These are phyloP conservation scores for Hirsutella minnesotensis DNA, from an alignment of 2,329 filamentous ascomycete genomes.

Conservation along the genomic window DNA sequence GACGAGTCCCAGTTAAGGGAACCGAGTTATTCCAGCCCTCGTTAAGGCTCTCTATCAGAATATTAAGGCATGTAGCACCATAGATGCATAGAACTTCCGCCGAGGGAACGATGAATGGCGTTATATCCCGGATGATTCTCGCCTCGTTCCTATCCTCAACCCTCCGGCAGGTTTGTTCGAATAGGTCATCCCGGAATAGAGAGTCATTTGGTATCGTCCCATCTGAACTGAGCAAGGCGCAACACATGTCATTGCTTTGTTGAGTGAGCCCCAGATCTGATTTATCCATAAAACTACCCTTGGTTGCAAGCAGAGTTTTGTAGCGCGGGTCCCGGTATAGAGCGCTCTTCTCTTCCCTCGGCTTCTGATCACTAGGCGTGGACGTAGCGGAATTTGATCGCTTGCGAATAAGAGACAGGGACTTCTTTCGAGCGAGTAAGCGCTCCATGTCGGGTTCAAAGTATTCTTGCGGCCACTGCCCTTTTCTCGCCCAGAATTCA, in stretches of 20 bases:
- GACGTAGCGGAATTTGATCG: not conserved
- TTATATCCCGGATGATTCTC: conserved; percentile 24
- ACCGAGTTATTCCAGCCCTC: conserved; percentile 28
- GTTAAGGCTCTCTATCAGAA: conserved; percentile 27
- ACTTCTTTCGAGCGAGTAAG: not conserved
- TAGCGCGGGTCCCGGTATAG: too few species aligned
- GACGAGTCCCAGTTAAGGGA: conserved; percentile 21
- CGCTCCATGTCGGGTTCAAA: not conserved
- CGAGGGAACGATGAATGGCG: conserved; percentile 24
- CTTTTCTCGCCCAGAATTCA: not conserved
- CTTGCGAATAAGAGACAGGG: conserved; percentile 1
- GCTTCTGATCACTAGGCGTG: conserved; percentile 26
- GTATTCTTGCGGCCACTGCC: not conserved
- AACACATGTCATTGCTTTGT: conserved; percentile 18
- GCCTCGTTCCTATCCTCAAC: conserved; percentile 19
- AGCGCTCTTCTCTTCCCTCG: conserved; percentile 25
- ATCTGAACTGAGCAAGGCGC: conserved; percentile 16
- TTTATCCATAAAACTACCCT: too few species aligned
- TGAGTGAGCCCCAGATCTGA: too few species aligned
- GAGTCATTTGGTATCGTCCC: conserved; percentile 19
- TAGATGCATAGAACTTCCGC: conserved; percentile 19
- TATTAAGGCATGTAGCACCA: too few species aligned
- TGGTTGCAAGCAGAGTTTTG: too few species aligned
- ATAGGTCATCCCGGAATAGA: conserved; percentile 25
- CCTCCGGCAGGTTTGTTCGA: conserved; percentile 19